Evolutionary conservation across 176 grass and related monocot species (phyloP), one percentile per base, ranked within the genome.

Genomic region (Stipa capillata): DNA sequence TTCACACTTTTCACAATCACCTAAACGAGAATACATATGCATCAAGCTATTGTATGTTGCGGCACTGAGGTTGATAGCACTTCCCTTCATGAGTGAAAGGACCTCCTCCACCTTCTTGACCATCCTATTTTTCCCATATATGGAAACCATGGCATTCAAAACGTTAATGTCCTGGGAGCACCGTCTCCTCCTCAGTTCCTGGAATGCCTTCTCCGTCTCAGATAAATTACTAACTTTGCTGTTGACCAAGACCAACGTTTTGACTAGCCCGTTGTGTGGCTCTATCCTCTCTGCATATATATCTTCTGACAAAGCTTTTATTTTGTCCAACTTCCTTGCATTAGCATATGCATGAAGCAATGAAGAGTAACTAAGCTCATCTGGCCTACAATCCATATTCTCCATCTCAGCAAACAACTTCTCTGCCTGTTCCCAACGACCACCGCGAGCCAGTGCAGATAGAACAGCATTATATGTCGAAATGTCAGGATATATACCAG

Each of bases 261-360:
- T 92, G 36, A 98, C 41, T 14, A 98, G 40, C 58, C 89, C 83
- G 23, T 94, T 90, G 33, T 85, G 80, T 62, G 92, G 78, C 47
- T 87, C 74, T 36, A 98, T 80, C 65, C 70, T 84, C 54, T 83
- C 75, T 63, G 72, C 75, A 81, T 98, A 98, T 87, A 98, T 94
- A 52, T 86, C 88, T 63, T 98, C 78, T 36, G 92, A 87, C 31
- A 98, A 73, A 82, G 49, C 27, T 73, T 68, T 86, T 50, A 98
- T 32, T 83, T 81, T 85, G n/a, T 90, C 85, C 75, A 92, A 43
- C 57, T 77, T 77, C 74, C 89, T 94, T 23, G 83, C 92, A 65
- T 94, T 98, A 20, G 85, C 89, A 85, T 98, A 98, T 58, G 92
- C 85, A 87, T 93, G 96, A 74, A 98, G 92, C 78, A 98, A 72